These are phyloP conservation scores for Mycena alexandri DNA, from an alignment of 768 basidiomycete species.

Conservation along the genomic window DNA sequence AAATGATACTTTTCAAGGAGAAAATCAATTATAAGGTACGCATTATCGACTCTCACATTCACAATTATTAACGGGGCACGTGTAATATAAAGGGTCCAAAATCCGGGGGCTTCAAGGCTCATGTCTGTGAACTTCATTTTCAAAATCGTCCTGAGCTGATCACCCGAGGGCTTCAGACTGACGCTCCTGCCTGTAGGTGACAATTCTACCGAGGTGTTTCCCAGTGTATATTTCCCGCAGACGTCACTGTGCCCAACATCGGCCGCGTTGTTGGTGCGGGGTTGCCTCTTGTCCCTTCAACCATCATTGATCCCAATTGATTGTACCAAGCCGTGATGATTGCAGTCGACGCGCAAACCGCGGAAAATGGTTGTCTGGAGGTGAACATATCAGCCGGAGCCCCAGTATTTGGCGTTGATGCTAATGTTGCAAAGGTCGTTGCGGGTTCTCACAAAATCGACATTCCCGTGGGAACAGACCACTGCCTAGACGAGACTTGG, in stretches of 20 bases:
- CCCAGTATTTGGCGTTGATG: no score
- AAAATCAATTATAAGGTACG: conserved; percentile 39
- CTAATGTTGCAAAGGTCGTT: conserved; percentile 23
- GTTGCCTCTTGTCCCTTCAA: neutral
- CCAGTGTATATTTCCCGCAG: neutral
- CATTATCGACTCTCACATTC: no score
- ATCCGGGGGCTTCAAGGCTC: conserved; percentile 34
- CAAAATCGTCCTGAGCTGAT: neutral
- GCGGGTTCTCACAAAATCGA: conserved; percentile 31
- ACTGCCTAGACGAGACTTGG: conserved; percentile 30
- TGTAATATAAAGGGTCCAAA: conserved; percentile 11
- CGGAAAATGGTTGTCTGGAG: conserved; percentile 35
- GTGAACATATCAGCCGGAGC: neutral
- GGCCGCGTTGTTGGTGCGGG: conserved; percentile 24
- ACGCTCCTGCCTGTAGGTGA: conserved; percentile 30
- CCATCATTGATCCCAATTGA: no score
- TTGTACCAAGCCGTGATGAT: conserved; percentile 26
- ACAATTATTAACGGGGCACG: no score
- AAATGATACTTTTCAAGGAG: conserved; percentile 38
- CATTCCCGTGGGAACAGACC: conserved; percentile 31
- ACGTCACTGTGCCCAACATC: conserved; percentile 26
- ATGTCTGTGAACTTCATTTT: conserved; percentile 25
- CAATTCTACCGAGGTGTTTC: neutral
- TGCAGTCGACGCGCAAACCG: conserved; percentile 30
- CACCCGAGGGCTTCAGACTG: conserved; percentile 10